These are phyloP conservation scores for Aspergillus hiratsukae DNA, from an alignment of 2,329 filamentous ascomycete species.

Conservation along the genomic window DNA sequence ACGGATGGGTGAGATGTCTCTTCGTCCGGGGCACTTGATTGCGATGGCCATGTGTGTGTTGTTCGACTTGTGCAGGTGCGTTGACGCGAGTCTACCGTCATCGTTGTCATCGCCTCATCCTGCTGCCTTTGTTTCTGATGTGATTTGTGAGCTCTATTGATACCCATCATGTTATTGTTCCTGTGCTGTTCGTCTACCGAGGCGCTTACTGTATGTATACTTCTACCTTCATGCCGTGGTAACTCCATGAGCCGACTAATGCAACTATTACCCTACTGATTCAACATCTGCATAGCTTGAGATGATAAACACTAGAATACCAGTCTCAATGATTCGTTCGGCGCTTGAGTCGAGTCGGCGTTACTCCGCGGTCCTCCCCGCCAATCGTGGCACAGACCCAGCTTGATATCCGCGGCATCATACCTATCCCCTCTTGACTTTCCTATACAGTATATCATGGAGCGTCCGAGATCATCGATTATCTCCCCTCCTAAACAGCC, in stretches of 20 bases:
- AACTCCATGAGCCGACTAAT: background rate
- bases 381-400: background rate
- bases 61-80: background rate
- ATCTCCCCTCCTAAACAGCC: background rate
- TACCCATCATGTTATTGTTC: conserved; percentile 14
- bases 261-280: background rate
- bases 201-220: background rate
- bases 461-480: no score
- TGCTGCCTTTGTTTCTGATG: background rate
- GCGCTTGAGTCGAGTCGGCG: background rate
- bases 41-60: no score
- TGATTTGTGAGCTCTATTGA: conserved; percentile 5
- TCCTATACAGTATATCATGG: no score
- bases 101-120: no score
- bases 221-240: background rate
- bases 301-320: background rate
- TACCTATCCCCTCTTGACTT: background rate
- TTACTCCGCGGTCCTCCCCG: background rate
- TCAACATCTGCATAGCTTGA: background rate
- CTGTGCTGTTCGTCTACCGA: background rate
- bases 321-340: background rate
- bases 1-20: background rate
- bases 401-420: background rate
- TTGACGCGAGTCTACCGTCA: conserved; percentile 1
- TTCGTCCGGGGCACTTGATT: no score